Conservation (phyloP, 345 rosid species). For the Lenwebbia sp. region DNA sequence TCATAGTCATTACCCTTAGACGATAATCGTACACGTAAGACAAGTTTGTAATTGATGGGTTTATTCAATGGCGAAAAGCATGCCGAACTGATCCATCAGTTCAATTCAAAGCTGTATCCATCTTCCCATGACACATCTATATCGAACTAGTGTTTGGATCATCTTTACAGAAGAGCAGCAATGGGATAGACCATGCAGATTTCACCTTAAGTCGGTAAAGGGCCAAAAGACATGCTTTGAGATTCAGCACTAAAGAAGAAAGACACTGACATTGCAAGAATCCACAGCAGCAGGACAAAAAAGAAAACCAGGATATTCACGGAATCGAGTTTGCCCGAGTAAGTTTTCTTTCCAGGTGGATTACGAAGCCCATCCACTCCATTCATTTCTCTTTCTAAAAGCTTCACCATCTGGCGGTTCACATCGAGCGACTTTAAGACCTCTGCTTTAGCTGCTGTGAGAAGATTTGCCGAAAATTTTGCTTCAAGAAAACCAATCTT, state of each 20-base stretch:
- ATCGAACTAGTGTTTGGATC: neutral
- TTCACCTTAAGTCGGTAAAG: slow-evolving; percentile 11
- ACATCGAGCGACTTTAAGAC: slow-evolving; percentile 7
- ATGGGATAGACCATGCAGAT: neutral
- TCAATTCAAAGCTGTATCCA: neutral
- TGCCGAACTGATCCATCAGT: neutral
- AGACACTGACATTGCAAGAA: slow-evolving; percentile 1
- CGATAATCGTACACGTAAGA: neutral
- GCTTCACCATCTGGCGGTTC: slow-evolving; percentile 14
- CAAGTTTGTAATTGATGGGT: neutral
- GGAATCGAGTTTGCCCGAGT: neutral
- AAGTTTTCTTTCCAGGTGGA: slow-evolving; percentile 13
- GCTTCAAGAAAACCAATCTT: neutral
- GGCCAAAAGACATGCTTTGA: slow-evolving; percentile 1
- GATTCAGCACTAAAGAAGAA: neutral
- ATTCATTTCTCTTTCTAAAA: slow-evolving; percentile 16
- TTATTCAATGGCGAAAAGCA: neutral
- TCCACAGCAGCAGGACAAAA: slow-evolving; percentile 10
- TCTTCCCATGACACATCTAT: neutral
- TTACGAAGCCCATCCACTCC: slow-evolving; percentile 1
- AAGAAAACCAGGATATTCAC: neutral
- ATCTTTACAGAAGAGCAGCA: neutral
- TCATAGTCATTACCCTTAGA: neutral
- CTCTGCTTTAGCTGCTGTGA: slow-evolving; percentile 13
- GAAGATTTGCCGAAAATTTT: slow-evolving; percentile 7